phyloP scores from a whole-genome alignment of 441 rosid species.

The California macrophylla region DNA sequence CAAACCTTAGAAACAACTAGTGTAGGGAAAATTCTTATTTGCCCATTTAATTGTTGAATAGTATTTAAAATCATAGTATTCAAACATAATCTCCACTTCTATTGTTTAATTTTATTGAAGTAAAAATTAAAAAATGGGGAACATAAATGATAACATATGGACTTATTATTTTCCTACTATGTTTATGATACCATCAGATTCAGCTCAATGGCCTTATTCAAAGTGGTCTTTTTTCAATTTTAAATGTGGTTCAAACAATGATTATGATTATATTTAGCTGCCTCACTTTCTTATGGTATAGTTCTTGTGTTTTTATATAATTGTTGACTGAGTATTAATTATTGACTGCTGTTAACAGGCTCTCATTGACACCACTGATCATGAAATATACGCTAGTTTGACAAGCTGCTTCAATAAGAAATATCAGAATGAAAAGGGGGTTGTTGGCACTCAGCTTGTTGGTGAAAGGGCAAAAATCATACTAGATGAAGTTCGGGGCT shows the following conservation, averaged over 20 bases:
- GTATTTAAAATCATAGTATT: not conserved
- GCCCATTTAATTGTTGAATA: not conserved
- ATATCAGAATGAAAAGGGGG: slow-evolving; percentile 54
- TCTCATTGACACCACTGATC: slow-evolving; percentile 63
- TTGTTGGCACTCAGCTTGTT: slow-evolving; percentile 71
- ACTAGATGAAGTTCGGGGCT: slow-evolving; percentile 68
- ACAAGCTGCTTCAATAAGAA: slow-evolving; percentile 51
- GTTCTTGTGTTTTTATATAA: not conserved
- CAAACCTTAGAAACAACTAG: not conserved
- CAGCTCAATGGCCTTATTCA: not conserved
- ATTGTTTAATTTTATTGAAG: not conserved
- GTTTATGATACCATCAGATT: not conserved
- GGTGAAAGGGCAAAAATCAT: slow-evolving; percentile 83
- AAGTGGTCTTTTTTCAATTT: not conserved
- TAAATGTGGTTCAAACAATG: not conserved
- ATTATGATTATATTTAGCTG: slow-evolving; percentile 3
- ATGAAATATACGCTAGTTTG: slow-evolving; percentile 62
- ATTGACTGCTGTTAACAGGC: slow-evolving; percentile 39
- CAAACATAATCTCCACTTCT: not conserved
- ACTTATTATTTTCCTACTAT: not conserved
- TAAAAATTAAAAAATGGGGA: not conserved
- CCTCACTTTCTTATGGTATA: not conserved
- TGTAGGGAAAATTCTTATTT: not conserved
- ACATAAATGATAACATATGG: not conserved
- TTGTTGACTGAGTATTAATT: slow-evolving; percentile 10